These are phyloP conservation scores for Amanita exitialis DNA, from an alignment of 768 basidiomycete genomes.

Conservation along the genomic window DNA sequence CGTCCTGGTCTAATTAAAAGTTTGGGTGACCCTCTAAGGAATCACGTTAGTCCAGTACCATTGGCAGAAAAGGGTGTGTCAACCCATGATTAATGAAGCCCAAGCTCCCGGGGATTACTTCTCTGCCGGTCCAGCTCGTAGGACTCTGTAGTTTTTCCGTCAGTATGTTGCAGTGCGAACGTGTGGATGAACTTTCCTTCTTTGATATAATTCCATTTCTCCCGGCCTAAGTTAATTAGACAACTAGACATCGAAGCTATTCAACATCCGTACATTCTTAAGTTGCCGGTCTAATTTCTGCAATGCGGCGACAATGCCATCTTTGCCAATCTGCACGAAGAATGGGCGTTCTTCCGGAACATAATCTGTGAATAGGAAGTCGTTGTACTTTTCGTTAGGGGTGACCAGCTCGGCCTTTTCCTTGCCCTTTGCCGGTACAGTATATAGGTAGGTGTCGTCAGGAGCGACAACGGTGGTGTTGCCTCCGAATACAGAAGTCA, in stretches of 20 bases:
- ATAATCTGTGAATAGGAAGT: constrained; percentile 42
- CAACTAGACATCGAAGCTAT: constrained; percentile 4
- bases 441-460: not conserved
- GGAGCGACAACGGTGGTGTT: constrained; percentile 1
- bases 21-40: constrained; percentile 59
- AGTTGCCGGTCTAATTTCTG: constrained; percentile 62
- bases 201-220: constrained; percentile 48
- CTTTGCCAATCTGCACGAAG: constrained; percentile 57
- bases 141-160: constrained; percentile 26
- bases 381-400: constrained; percentile 6
- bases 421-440: not conserved
- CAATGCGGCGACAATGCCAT: constrained; percentile 60
- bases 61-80: not conserved
- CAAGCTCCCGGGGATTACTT: constrained; percentile 61
- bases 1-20: constrained; percentile 65
- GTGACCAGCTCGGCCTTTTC: not conserved
- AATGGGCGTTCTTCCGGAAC: constrained; percentile 52
- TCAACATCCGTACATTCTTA: constrained; percentile 25
- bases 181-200: constrained; percentile 27
- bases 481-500: constrained; percentile 1
- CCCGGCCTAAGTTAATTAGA: constrained; percentile 34
- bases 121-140: constrained; percentile 58
- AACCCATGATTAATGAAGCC: constrained; percentile 70
- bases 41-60: not conserved
- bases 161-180: constrained; percentile 6